Conservation (phyloP, 2,329 filamentous ascomycete species). For the Neonectria sp. region DNA sequence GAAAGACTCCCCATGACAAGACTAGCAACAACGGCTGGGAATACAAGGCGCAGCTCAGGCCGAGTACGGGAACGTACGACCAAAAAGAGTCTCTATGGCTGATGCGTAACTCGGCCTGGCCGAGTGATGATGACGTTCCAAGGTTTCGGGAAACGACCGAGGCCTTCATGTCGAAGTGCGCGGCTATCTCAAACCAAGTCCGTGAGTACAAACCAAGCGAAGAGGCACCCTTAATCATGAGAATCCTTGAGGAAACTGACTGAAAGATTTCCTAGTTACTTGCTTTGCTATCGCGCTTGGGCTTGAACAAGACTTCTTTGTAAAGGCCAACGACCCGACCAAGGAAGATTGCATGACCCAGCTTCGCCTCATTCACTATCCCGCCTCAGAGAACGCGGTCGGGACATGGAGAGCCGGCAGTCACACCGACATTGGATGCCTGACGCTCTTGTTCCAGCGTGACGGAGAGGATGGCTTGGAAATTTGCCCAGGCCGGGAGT, state of each 20-base stretch:
- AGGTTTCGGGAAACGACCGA: slow-evolving; percentile 58
- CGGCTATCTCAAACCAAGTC: slow-evolving; percentile 60
- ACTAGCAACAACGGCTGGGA: slow-evolving; percentile 68
- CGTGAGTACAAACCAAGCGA: background rate
- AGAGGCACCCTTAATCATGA: background rate
- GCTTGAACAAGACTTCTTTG: slow-evolving; percentile 65
- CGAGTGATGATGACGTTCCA: slow-evolving; percentile 56
- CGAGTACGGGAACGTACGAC: slow-evolving; percentile 63
- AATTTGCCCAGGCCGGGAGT: slow-evolving; percentile 67
- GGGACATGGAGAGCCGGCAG: slow-evolving; percentile 64
- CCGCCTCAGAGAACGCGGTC: slow-evolving; percentile 42
- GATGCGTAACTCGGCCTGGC: slow-evolving; percentile 65
- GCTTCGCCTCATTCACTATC: slow-evolving; percentile 66
- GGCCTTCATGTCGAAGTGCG: slow-evolving; percentile 64
- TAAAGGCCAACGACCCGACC: slow-evolving; percentile 62
- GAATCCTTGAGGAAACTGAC: background rate
- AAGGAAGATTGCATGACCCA: slow-evolving; percentile 64
- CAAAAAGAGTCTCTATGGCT: slow-evolving; percentile 69
- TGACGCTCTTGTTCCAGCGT: slow-evolving; percentile 67
- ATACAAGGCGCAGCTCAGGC: slow-evolving; percentile 64
- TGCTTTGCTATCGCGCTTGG: slow-evolving; percentile 66
- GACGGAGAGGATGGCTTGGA: slow-evolving; percentile 66
- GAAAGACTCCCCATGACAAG: slow-evolving; percentile 61
- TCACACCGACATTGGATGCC: slow-evolving; percentile 68
- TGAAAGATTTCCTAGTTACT: slow-evolving; percentile 46